These are phyloP conservation scores for Cyclocybe cylindracea DNA, from an alignment of 768 basidiomycete genomes.

Conservation along the genomic window DNA sequence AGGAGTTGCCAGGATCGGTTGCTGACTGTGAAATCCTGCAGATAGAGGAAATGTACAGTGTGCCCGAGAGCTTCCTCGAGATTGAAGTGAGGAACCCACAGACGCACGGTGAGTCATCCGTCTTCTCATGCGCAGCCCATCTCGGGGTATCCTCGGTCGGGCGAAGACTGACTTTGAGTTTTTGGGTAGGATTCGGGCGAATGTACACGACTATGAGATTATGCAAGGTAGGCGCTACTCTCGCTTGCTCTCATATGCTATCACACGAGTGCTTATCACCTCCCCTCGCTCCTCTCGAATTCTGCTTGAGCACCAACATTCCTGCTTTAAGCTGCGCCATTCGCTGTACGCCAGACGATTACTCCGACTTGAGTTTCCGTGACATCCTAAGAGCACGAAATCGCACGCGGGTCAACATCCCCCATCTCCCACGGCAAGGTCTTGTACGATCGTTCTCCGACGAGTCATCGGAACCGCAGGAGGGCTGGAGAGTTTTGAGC, in stretches of 20 bases:
- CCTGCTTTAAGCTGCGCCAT: constrained; percentile 96
- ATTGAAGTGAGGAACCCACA: constrained; percentile 97
- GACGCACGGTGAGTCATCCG: constrained; percentile 75
- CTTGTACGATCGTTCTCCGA: too few species aligned
- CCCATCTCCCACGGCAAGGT: too few species aligned
- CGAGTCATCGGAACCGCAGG: too few species aligned
- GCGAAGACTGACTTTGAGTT: constrained; percentile 52
- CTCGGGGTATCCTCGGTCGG: neutral
- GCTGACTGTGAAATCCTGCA: constrained; percentile 29
- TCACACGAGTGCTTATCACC: neutral
- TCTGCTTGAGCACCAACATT: constrained; percentile 70
- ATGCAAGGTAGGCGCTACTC: constrained; percentile 74
- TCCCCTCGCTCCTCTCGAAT: neutral
- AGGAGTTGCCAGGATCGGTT: neutral
- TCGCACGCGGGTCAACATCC: constrained; percentile 97
- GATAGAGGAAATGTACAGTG: constrained; percentile 98
- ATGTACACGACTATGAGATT: constrained; percentile 99
- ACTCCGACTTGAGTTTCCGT: constrained; percentile 94
- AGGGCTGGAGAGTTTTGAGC: too few species aligned
- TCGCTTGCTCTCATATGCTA: neutral
- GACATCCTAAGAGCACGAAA: constrained; percentile 97
- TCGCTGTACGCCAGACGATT: constrained; percentile 84
- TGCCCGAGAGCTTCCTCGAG: constrained; percentile 95
- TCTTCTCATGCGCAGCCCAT: constrained; percentile 25
- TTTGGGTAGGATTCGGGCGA: constrained; percentile 37